Conservation (phyloP, 176 grass and related monocot species). For the Eragrostis nindensis region DNA sequence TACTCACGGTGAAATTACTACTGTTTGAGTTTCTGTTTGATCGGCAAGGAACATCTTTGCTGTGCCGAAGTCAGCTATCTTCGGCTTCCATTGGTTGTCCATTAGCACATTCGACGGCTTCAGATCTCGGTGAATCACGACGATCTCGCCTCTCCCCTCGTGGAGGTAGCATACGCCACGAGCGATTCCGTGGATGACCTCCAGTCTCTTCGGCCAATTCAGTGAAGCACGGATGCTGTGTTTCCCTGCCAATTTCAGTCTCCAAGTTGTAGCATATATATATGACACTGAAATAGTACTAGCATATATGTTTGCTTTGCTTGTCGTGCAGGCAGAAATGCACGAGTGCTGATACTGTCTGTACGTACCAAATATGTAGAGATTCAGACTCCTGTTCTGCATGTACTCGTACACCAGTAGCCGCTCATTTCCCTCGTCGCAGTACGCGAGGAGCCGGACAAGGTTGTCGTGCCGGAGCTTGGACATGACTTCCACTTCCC, state of each 20-base stretch:
- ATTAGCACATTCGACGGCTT: neutral
- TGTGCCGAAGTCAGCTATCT: neutral
- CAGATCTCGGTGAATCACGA: neutral
- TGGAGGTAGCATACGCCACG: neutral
- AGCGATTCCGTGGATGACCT: neutral
- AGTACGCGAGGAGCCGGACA: neutral
- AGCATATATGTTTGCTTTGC: too few relatives aligned
- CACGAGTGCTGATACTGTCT: too few relatives aligned
- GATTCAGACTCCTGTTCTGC: neutral
- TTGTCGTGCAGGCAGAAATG: too few relatives aligned
- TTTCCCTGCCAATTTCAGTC: neutral
- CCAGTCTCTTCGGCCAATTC: neutral
- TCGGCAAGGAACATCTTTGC: neutral
- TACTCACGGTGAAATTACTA: neutral
- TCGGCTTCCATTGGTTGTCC: neutral
- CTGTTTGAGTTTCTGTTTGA: neutral
- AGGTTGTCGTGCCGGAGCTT: neutral
- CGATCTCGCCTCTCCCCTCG: neutral
- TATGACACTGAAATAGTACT: too few relatives aligned
- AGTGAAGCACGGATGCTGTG: neutral
- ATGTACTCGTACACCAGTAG: neutral
- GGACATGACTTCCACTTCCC: neutral
- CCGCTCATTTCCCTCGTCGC: neutral
- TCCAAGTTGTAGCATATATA: too few relatives aligned
- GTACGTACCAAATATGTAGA: slow-evolving; percentile 11